Base-by-base conservation (phyloP, 2,329 filamentous ascomycete species). In the Cladophialophora immunda region DNA sequence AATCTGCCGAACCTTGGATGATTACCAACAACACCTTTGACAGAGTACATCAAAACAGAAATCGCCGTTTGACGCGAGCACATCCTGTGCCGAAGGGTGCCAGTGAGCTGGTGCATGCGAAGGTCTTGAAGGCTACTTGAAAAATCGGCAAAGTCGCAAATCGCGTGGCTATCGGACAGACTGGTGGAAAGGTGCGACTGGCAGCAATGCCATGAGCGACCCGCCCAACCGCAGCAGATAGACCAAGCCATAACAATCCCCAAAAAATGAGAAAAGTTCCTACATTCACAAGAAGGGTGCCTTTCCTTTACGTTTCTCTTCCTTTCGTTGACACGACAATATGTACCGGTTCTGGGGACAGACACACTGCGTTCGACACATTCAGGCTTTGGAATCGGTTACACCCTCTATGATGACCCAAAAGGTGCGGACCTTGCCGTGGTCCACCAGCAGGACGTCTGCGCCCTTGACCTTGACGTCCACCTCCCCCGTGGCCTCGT, bases 371-470 rank as follows among this genome's bases (percentile, higher is more conserved):
- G 7, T 13, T 34, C 32, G 6, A 34, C 32, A 5, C 4, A 5
- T 34, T 11, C 13, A 11, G 4, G 11, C 38, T 29, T 52, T 58
- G 7, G 62, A 41, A 58, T 66, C 64, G 6, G 58, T 53, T 17
- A 66, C 22, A 6, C 64, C 64, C 22, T 66, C 58, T 7, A 66
- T 29, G 8, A 66, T 27, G 38, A 66, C 64, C 64, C 64, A 66
- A 19, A 66, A 62, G 5, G 17, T 57, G 34, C 58, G 47, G 19
- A 66, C 47, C 53, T 62, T 62, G 13, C 22, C 64, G 22, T 54
- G 36, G n/a, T 61, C 53, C 13, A 62, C 53, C 11, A 66, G 47
- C 27, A 66, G 17, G 2, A 66, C 64, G 55, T 66, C 64, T 36
- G 53, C 53, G 13, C 58, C 64, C 17, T 29, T 66, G 27, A 29